Evolutionary conservation across 768 basidiomycete genomes (phyloP).

Genomic region (Nidularia sp.): DNA sequence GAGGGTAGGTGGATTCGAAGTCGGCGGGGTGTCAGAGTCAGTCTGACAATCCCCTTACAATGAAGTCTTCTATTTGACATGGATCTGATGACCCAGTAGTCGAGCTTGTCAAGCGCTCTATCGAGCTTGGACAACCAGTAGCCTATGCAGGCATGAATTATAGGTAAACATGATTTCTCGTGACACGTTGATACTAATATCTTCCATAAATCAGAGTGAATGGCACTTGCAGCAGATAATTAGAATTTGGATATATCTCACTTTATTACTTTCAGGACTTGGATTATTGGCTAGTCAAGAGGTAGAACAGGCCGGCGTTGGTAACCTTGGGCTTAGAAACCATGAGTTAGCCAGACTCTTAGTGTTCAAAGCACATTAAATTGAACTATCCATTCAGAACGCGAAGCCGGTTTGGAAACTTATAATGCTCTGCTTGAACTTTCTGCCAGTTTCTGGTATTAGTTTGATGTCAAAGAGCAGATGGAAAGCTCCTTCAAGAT

Average conservation of each 20-base stretch:
- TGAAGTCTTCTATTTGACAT: not conserved
- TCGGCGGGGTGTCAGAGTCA: not conserved
- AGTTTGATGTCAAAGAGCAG: constrained; percentile 47
- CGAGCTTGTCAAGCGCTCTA: constrained; percentile 37
- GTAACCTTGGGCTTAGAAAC: constrained; percentile 59
- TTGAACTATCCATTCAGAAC: constrained; percentile 26
- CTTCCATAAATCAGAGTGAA: not conserved
- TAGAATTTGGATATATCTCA: too few relatives aligned
- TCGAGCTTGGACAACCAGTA: constrained; percentile 37
- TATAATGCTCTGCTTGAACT: too few relatives aligned
- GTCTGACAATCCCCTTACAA: not conserved
- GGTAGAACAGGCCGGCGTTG: constrained; percentile 37
- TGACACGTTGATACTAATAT: not conserved
- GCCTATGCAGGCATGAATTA: constrained; percentile 56
- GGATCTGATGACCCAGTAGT: constrained; percentile 33
- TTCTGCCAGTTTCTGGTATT: constrained; percentile 28
- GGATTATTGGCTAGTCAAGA: constrained; percentile 44
- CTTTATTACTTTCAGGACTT: constrained; percentile 15
- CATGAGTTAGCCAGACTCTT: constrained; percentile 29
- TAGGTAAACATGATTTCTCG: constrained; percentile 14
- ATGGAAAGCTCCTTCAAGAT: constrained; percentile 44
- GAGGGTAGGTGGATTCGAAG: not conserved
- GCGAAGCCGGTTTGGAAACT: constrained; percentile 16
- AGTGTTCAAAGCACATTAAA: not conserved
- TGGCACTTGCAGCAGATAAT: not conserved